A percentile compares a stretch with the other conserved stretches of the same genome.
Evolutionary conservation across 768 basidiomycete genomes (phyloP).

Genomic region (Psilocybe sp.): DNA sequence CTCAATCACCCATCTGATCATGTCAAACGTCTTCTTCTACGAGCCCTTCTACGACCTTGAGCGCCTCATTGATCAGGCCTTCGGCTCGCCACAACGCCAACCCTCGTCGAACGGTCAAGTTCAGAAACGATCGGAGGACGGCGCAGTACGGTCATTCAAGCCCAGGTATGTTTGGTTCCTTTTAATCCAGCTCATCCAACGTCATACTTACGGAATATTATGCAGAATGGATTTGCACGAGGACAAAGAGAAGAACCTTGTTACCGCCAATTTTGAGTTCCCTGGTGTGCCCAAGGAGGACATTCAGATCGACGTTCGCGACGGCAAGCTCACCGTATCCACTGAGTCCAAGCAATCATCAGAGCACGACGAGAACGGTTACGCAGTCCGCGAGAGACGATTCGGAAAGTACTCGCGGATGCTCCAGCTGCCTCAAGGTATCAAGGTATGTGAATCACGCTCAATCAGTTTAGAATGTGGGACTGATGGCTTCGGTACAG

Average conservation of each 20-base stretch:
- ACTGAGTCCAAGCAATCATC: constrained; percentile 36
- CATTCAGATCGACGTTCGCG: constrained; percentile 45
- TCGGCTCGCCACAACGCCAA: constrained; percentile 7
- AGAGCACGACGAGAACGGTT: constrained; percentile 31
- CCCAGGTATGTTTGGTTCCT: constrained; percentile 24
- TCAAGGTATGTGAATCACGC: constrained; percentile 36
- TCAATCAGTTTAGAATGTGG: too few species aligned
- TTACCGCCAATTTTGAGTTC: constrained; percentile 55
- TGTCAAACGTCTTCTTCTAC: constrained; percentile 20
- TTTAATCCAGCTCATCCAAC: not conserved
- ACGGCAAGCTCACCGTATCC: constrained; percentile 45
- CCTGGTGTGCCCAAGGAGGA: constrained; percentile 52
- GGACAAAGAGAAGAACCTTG: constrained; percentile 37
- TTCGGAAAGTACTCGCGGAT: constrained; percentile 42
- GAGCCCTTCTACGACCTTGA: constrained; percentile 39
- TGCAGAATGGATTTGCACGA: constrained; percentile 54
- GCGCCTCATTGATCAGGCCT: constrained; percentile 35
- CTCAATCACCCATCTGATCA: not conserved
- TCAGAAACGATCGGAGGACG: constrained; percentile 9
- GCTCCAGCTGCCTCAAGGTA: constrained; percentile 47
- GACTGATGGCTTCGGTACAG: too few species aligned
- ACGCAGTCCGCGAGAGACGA: constrained; percentile 43
- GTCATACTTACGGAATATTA: not conserved
- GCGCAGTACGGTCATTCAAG: constrained; percentile 16
- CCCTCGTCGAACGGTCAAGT: constrained; percentile 2